Evolutionary conservation across 1,284 basidiomycete species (phyloP), one percentile per base, ranked within the genome.

Genomic region (Tylopilus sp.): DNA sequence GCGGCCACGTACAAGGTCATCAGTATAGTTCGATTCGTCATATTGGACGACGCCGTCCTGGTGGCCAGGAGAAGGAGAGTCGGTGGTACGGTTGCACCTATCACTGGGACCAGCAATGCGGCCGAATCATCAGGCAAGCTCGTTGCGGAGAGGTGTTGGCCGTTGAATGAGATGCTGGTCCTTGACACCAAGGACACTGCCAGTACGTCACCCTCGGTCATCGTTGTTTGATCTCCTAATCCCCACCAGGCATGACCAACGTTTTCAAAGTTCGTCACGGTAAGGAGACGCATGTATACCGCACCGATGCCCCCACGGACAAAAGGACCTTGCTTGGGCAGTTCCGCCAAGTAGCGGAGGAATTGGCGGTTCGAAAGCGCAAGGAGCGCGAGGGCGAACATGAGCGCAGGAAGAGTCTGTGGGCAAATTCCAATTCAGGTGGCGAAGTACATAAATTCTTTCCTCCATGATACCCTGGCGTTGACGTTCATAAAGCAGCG

Each of bases 181-280:
- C 78, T 95, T 26, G 95, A 98, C 67, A 87, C 96, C 31, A 98
- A 97, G 68, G 96, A 99, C 70, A 88, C 91, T 7, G 78, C 91
- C 3, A 84, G 91, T 92, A 57, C 58, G 85, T 72, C 17, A 18
- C 35, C 18, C 43, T 41, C 46, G 4, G 37, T 15, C 31, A 18
- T 20, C 11, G 7, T 49, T 9, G 9, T 41, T 37, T 30, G 39
- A 18, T 41, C 33, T 26, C 31, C 53, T 56, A 21, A 53, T 20
- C 36, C 29, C 31, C 47, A 44, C 6, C 55, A 93, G 94, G 83
- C 46, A 84, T 98, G 73, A 91, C 85, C 15, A 96, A 98, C 62
- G 94, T 96, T 1, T 88, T 99, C 78, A 98, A 98, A 75, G 85
- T 99, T 60, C 82, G 89, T 58, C 82, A 94, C 48, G 87, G 88